These are phyloP conservation scores for Malus hybrid DNA, from an alignment of 331 rosid genomes.

Conservation along the genomic window DNA sequence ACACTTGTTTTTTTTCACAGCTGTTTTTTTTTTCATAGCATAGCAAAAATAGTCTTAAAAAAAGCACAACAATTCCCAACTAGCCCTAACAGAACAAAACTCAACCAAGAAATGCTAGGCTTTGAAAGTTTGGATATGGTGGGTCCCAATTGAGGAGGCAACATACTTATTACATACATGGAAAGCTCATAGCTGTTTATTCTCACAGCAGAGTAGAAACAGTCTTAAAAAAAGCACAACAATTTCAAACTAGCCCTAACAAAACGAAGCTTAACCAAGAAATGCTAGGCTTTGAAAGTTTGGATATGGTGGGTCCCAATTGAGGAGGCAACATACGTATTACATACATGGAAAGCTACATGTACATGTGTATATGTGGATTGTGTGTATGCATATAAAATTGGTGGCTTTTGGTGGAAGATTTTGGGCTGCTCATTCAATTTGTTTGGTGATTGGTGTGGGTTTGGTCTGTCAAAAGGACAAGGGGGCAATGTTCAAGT, in stretches of 20 bases:
- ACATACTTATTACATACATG: background rate
- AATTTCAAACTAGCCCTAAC: too few relatives aligned
- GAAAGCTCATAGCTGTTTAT: too few relatives aligned
- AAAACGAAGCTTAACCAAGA: too few relatives aligned
- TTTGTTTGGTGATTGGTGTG: slow-evolving; percentile 21
- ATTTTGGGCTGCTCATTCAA: slow-evolving; percentile 13
- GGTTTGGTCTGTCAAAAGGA: slow-evolving; percentile 44
- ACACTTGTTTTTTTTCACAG: too few relatives aligned
- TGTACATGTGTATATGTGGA: background rate
- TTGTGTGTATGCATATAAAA: background rate
- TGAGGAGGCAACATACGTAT: background rate
- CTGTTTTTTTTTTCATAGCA: too few relatives aligned
- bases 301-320: slow-evolving; percentile 11
- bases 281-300: background rate
- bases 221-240: too few relatives aligned
- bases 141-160: slow-evolving; percentile 8
- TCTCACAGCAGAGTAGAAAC: too few relatives aligned
- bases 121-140: background rate
- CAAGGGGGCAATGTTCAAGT: slow-evolving; percentile 37
- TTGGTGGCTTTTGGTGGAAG: background rate
- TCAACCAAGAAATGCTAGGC: too few relatives aligned
- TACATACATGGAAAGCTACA: background rate
- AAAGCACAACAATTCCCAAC: too few relatives aligned
- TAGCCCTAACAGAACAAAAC: too few relatives aligned
- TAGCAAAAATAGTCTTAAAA: too few relatives aligned